A percentile compares a stretch with the other conserved stretches of the same genome.
Evolutionary conservation across 805 yeast species (phyloP).

Genomic region (Cyberlindnera lachancei): DNA sequence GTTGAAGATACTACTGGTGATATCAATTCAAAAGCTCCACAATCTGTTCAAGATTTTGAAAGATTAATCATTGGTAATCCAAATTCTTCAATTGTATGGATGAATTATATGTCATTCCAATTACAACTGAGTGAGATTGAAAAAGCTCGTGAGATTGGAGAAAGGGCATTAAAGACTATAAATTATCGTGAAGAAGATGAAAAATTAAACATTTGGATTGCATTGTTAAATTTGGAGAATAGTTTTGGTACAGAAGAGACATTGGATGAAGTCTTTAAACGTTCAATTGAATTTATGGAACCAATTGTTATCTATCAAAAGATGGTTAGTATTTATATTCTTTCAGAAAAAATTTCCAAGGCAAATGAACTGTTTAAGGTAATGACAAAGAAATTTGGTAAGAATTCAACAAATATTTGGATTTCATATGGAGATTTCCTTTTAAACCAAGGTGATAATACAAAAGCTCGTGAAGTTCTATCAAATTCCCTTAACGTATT

Average conservation of each 20-base stretch:
- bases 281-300: slow-evolving; percentile 89
- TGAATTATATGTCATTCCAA: slow-evolving; percentile 98
- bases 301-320: slow-evolving; percentile 73
- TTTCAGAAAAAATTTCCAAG: slow-evolving; percentile 62
- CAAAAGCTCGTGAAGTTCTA: slow-evolving; percentile 64
- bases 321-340: slow-evolving; percentile 63
- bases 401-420: slow-evolving; percentile 66
- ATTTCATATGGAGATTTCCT: slow-evolving; percentile 71
- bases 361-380: slow-evolving; percentile 63
- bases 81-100: slow-evolving; percentile 90
- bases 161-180: slow-evolving; percentile 86
- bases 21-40: slow-evolving; percentile 78
- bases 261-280: slow-evolving; percentile 70
- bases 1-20: slow-evolving; percentile 82
- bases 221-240: slow-evolving; percentile 86
- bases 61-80: slow-evolving; percentile 88
- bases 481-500: slow-evolving; percentile 66
- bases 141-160: slow-evolving; percentile 88
- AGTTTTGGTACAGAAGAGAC: slow-evolving; percentile 85
- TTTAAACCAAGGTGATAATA: slow-evolving; percentile 45
- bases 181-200: slow-evolving; percentile 88
- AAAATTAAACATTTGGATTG: slow-evolving; percentile 93
- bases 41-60: slow-evolving; percentile 87
- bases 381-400: slow-evolving; percentile 76
- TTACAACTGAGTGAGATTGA: slow-evolving; percentile 90